Percentiles rank a stretch among this genome's conserved stretches.
phyloP scores from a whole-genome alignment of 805 yeast genomes.

The Candida sakaeoensis region DNA sequence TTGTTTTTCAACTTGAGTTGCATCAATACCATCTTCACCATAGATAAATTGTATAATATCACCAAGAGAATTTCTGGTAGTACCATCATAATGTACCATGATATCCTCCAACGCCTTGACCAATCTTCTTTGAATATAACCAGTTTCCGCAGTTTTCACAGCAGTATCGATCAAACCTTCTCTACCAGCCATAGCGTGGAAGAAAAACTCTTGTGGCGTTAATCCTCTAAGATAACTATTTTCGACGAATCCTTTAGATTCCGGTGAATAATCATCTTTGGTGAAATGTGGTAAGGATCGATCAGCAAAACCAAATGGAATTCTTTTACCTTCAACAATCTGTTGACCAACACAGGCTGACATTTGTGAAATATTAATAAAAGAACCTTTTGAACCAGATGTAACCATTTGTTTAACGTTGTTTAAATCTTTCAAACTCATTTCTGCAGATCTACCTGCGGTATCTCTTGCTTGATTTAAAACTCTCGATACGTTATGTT shows the following conservation, averaged over 20 bases:
- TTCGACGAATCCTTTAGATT: constrained; percentile 96
- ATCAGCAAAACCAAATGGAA: constrained; percentile 94
- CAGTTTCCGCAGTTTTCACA: constrained; percentile 98
- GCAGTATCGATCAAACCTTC: constrained; percentile 99
- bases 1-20: constrained; percentile 96
- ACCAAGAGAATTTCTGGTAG: constrained; percentile 96
- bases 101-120: constrained; percentile 96
- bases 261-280: constrained; percentile 97
- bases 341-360: constrained; percentile 99
- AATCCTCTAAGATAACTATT: constrained; percentile 95
- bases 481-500: constrained; percentile 92
- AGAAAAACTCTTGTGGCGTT: constrained; percentile 97
- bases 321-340: constrained; percentile 99
- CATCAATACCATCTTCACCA: constrained; percentile 99
- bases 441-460: constrained; percentile 98
- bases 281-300: constrained; percentile 97
- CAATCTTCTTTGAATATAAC: constrained; percentile 96
- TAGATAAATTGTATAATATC: constrained; percentile 93
- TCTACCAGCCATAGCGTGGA: constrained; percentile 99
- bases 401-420: constrained; percentile 99
- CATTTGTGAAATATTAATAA: constrained; percentile 98
- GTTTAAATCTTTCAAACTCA: constrained; percentile 87
- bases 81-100: constrained; percentile 97
- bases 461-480: constrained; percentile 98
- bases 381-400: constrained; percentile 99